A percentile compares a stretch with the other conserved stretches of the same genome.
phyloP scores from a whole-genome alignment of 2,329 filamentous ascomycete species.

The Tolypocladium paradoxum region DNA sequence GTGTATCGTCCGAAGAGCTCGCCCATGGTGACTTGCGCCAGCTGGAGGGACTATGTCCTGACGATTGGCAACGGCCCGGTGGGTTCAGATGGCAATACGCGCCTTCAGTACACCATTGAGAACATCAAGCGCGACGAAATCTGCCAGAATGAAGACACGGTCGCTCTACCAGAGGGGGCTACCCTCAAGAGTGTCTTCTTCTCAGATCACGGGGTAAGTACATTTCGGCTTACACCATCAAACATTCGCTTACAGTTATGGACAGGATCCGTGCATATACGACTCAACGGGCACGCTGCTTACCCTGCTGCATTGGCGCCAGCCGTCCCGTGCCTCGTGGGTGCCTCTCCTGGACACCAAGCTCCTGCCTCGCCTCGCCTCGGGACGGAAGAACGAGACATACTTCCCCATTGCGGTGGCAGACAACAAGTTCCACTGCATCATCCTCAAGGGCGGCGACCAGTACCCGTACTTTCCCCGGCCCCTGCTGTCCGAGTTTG shows the following conservation, averaged over 20 bases:
- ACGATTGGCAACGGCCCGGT: conserved; percentile 89
- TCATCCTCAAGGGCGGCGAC: conserved; percentile 94
- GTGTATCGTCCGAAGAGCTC: conserved; percentile 87
- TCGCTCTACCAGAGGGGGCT: conserved; percentile 67
- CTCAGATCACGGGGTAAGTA: conserved; percentile 70
- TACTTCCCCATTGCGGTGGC: conserved; percentile 97
- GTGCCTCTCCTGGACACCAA: conserved; percentile 86
- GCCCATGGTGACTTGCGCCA: conserved; percentile 84
- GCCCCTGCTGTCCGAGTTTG: conserved; percentile 84
- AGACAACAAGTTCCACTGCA: conserved; percentile 89
- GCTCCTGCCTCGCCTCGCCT: conserved; percentile 68
- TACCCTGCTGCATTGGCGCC: conserved; percentile 84
- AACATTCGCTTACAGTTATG: neutral
- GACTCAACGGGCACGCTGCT: conserved; percentile 84
- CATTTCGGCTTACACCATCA: no score
- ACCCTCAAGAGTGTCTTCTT: conserved; percentile 80
- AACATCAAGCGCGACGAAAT: conserved; percentile 89
- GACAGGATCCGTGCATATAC: conserved; percentile 86
- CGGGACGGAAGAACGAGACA: conserved; percentile 74
- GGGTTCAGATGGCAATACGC: conserved; percentile 64
- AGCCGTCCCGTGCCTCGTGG: conserved; percentile 76
- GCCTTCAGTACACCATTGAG: conserved; percentile 82
- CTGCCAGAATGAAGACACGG: conserved; percentile 87
- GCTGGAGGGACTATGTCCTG: conserved; percentile 92
- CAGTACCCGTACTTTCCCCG: conserved; percentile 87